Evolutionary conservation across 148 eudicot species (phyloP), one percentile per base, ranked within the genome.

Genomic region (Fagopyrum homotropicum): DNA sequence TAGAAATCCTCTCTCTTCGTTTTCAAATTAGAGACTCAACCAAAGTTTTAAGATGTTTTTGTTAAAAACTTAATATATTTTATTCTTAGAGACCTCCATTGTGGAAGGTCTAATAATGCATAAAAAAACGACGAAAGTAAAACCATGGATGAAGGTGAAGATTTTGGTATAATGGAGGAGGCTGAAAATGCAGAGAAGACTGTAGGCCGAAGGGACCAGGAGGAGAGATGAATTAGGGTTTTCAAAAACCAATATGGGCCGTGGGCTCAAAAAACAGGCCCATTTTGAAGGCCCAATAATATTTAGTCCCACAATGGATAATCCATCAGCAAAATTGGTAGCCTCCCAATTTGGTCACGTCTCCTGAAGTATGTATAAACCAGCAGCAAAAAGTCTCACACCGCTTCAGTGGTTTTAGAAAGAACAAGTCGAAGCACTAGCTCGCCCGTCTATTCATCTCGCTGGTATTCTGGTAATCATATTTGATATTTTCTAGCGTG

Each of bases 391-490:
- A 26, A 11, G 16, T 12, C 56, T 51, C 56, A 61, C 66, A 22
- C 68, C 43, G 43, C 12, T 43, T 22, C 9, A 12, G 10, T 35
- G 45, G 46, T 66, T 66, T 17, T 35, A 66, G 46, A 35, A 35
- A 66, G 46, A 35, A 35, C 40, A 66, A 66, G 46, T 40, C 71
- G 14, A 2, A 66, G 71, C 46, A 35, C 46, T 35, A 9, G 35
- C 47, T 66, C 71, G 45, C 40, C 14, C 69, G 69, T 30, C 69
- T 63, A 16, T 30, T 66, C 46, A 15, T 66, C 71, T 66, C 40
- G 40, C 47, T 66, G 46, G 30, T 66, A 14, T 4, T 12, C 12
- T 15, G 46, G 71, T 66, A 66, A 40, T 40, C 46, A 6, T 66
- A 63, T 40, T 35, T 40, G 9, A 1, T 14, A 6, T 40, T 40